Evolutionary conservation across 306 rosid genomes (phyloP).

Genomic region (Quercus wislizeni): DNA sequence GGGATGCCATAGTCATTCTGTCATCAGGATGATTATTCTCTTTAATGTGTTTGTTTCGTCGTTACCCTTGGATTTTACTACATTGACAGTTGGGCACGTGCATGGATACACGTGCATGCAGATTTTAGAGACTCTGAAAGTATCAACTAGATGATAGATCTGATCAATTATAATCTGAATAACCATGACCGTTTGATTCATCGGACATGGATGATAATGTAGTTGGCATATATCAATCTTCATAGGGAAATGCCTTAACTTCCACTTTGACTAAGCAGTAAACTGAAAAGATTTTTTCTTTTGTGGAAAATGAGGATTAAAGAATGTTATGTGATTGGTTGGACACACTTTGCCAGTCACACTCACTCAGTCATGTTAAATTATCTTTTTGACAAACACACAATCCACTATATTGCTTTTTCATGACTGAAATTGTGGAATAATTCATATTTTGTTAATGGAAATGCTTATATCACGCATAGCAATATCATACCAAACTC

Average conservation of each 20-base stretch:
- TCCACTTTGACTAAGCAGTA: conserved; percentile 36
- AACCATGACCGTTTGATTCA: neutral
- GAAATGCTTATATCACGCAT: neutral
- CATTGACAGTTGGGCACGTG: conserved; percentile 41
- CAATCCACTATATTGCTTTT: neutral
- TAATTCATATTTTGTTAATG: neutral
- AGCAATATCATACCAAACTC: neutral
- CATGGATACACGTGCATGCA: conserved; percentile 53
- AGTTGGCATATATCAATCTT: conserved; percentile 19
- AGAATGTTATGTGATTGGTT: conserved; percentile 25
- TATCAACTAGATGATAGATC: conserved; percentile 18
- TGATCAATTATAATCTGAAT: neutral
- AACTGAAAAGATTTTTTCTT: conserved; percentile 23
- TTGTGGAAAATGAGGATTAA: conserved; percentile 39
- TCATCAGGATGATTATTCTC: conserved; percentile 62
- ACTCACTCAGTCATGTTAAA: conserved; percentile 27
- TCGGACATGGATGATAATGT: neutral
- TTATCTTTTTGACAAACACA: conserved; percentile 32
- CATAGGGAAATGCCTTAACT: conserved; percentile 38
- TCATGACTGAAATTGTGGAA: neutral
- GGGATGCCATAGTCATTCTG: conserved; percentile 24
- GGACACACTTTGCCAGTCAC: conserved; percentile 34
- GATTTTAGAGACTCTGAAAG: conserved; percentile 16
- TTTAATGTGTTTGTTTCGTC: conserved; percentile 51
- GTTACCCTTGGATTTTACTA: conserved; percentile 53